Base-by-base conservation (phyloP, 257 asterid species). In the Catharanthus roseus region DNA sequence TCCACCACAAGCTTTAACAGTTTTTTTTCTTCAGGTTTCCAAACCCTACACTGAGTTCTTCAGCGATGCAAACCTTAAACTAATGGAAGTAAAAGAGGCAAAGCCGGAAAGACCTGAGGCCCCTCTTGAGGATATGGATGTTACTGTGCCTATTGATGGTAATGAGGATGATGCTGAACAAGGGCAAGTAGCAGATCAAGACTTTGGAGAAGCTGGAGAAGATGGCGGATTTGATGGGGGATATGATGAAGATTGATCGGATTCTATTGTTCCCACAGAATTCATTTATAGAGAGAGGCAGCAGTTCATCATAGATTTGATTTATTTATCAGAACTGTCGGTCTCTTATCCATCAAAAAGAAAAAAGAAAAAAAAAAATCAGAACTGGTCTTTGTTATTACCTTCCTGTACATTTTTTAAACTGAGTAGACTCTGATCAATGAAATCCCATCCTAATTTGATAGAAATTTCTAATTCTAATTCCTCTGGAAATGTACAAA, bases 1-100 rank as follows among this genome's bases (percentile, higher is more conserved):
- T 57, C 34, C 29, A 15, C n/a, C 23, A 58, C 41, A 13, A 4
- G n/a, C 5, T 58, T 6, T 10, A 5, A 67, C 72, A 33, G 33
- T 31, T 33, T 11, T 70, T 29, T 44, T 51, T n/a, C 53, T 47
- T 47, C 28, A 92, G 98, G 97, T 92, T 47, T 81, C 95, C 28
- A 88, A 90, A 84, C 98, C 98, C n/a, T 92, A 87, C 71, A 26
- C 68, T 0, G 82, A 90, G 50, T 88, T 83, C 79, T 90, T 92
- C 83, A 80, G 82, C 34, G 88, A 87, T 5, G 77, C 74, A 6
- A 84, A 72, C 65, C 90, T 92, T 38, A 81, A 82, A 69, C 41
- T 74, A 47, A 75, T 82, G 87, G 81, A 79, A 82, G 81, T 68
- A 8, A n/a, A 74, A 69, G 86, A 77, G 49, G 34, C 77, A 10